A percentile compares a stretch with the other conserved stretches of the same genome.
These are phyloP conservation scores for Cryphonectria nitschkei DNA, from an alignment of 2,329 filamentous ascomycete species.

Conservation along the genomic window DNA sequence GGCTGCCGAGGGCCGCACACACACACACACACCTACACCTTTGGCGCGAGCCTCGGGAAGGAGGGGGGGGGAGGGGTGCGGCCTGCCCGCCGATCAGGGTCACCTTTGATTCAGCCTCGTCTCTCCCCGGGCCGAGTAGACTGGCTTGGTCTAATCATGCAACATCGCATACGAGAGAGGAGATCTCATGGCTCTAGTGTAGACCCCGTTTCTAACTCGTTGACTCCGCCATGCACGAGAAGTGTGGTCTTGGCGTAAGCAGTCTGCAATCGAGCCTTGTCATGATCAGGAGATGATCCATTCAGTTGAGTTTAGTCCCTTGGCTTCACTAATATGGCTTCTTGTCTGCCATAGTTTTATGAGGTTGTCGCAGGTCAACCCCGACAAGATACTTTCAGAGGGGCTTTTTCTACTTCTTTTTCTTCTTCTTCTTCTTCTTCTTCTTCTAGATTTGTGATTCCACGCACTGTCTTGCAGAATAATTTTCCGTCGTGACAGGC, in stretches of 20 bases:
- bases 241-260: not conserved
- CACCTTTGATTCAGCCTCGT: slow-evolving; percentile 8
- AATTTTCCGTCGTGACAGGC: not conserved
- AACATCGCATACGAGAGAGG: not conserved
- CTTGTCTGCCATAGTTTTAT: not conserved
- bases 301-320: not conserved
- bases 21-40: not conserved
- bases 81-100: slow-evolving; percentile 1
- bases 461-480: not conserved
- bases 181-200: not conserved
- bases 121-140: not conserved
- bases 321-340: not conserved
- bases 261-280: not conserved
- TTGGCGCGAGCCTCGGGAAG: not conserved
- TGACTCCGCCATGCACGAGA: not conserved
- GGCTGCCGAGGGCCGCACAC: not conserved
- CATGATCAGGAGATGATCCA: not conserved
- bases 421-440: not conserved
- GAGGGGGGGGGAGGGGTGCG: not conserved
- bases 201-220: not conserved
- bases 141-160: not conserved
- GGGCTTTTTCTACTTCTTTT: too few species aligned
- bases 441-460: not conserved
- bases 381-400: not conserved
- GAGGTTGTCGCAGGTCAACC: not conserved